phyloP scores from a whole-genome alignment of 176 grass and related monocot species.

The Poa annua region DNA sequence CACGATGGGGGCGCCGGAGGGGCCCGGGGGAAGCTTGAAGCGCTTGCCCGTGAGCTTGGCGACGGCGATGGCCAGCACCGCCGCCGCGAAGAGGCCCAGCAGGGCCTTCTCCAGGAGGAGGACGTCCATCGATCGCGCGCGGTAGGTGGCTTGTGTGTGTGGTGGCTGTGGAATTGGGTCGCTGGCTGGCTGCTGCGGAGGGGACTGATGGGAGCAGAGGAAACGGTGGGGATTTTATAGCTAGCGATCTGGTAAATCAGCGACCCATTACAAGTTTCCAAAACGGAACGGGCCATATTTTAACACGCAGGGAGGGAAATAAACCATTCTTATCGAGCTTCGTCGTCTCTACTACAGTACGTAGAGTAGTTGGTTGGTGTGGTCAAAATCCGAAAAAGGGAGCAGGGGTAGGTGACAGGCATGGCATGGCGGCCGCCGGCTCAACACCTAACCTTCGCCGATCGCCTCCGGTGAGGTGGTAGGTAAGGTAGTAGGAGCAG shows the following conservation, averaged over 20 bases:
- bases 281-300: neutral
- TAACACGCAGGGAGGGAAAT: neutral
- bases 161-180: neutral
- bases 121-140: constrained; percentile 53
- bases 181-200: no score
- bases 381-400: neutral
- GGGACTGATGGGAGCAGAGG: neutral
- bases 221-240: neutral
- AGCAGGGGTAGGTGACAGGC: neutral
- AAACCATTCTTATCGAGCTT: neutral
- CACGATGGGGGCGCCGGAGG: constrained; percentile 64
- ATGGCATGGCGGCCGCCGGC: neutral
- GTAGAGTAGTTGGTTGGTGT: neutral
- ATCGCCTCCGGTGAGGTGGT: neutral
- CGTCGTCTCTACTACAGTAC: neutral
- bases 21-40: constrained; percentile 62
- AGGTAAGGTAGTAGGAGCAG: neutral
- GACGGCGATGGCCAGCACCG: constrained; percentile 64
- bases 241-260: neutral
- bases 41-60: constrained; percentile 79
- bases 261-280: neutral
- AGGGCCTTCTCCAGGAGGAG: constrained; percentile 84
- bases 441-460: neutral
- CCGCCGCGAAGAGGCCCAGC: constrained; percentile 78
- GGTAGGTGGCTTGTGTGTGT: neutral